These are phyloP conservation scores for Chalara sp. DNA, from an alignment of 2,329 filamentous ascomycete species.

Conservation along the genomic window DNA sequence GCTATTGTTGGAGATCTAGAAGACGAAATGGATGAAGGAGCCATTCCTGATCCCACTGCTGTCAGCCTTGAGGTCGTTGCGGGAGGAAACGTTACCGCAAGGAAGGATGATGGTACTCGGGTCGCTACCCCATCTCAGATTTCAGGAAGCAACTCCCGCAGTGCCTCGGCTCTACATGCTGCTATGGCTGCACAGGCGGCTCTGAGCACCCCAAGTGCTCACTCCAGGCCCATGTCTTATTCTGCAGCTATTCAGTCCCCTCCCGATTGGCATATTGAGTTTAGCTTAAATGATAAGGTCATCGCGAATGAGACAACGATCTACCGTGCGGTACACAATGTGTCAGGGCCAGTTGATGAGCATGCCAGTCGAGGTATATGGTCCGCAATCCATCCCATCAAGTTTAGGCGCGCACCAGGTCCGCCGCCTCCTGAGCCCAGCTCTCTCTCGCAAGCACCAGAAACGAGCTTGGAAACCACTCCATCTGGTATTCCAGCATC, in stretches of 20 bases:
- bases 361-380: constrained; percentile 71
- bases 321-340: constrained; percentile 77
- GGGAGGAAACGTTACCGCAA: constrained; percentile 81
- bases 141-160: constrained; percentile 37
- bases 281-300: constrained; percentile 76
- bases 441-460: constrained; percentile 49
- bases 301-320: constrained; percentile 92
- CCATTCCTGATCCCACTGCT: constrained; percentile 63
- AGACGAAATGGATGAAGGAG: constrained; percentile 70
- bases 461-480: constrained; percentile 42
- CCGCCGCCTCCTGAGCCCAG: constrained; percentile 70
- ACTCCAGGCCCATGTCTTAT: constrained; percentile 70
- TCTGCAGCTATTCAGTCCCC: constrained; percentile 77
- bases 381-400: constrained; percentile 85
- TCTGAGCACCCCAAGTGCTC: constrained; percentile 36
- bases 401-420: constrained; percentile 79
- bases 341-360: constrained; percentile 53
- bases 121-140: constrained; percentile 73
- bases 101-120: constrained; percentile 84
- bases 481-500: constrained; percentile 66
- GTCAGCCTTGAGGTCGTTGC: constrained; percentile 87
- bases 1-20: constrained; percentile 88
- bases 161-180: constrained; percentile 32
- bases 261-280: constrained; percentile 97
- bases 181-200: constrained; percentile 25